A percentile compares a stretch with the other conserved stretches of the same genome.
These are phyloP conservation scores for Dendrothele bispora DNA, from an alignment of 768 basidiomycete genomes.

Conservation along the genomic window DNA sequence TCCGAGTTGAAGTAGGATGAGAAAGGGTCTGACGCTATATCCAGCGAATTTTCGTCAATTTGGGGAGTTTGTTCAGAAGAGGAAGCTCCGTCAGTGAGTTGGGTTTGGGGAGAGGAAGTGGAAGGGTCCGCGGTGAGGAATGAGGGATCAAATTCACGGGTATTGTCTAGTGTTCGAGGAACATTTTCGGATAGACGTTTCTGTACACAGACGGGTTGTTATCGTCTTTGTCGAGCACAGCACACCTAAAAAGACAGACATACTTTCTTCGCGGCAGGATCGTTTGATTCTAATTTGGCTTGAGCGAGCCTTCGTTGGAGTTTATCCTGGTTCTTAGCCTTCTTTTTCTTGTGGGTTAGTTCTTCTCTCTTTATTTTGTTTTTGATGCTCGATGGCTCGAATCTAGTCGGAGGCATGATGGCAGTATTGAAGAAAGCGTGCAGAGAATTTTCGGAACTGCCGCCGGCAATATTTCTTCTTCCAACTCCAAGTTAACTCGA, in stretches of 20 bases:
- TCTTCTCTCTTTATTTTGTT: constrained; percentile 91
- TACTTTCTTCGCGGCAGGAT: constrained; percentile 81
- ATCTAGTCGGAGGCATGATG: constrained; percentile 55
- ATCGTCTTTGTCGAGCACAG: neutral
- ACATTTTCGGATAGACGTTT: constrained; percentile 84
- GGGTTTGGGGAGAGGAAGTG: constrained; percentile 27
- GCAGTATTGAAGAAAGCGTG: neutral
- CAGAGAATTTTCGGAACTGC: neutral
- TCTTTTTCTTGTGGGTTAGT: constrained; percentile 68
- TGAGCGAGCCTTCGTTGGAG: constrained; percentile 76
- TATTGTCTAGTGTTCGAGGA: constrained; percentile 91
- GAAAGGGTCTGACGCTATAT: constrained; percentile 76
- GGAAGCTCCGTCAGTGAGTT: constrained; percentile 24
- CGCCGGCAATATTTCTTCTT: neutral
- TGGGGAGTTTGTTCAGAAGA: constrained; percentile 36
- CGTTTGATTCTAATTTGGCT: constrained; percentile 73
- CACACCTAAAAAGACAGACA: neutral
- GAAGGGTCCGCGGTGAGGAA: constrained; percentile 56
- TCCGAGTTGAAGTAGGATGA: constrained; percentile 72
- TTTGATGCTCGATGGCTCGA: constrained; percentile 69
- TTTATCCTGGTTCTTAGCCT: constrained; percentile 77
- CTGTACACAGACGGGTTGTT: constrained; percentile 35
- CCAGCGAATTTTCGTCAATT: constrained; percentile 59
- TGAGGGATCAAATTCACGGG: constrained; percentile 79
- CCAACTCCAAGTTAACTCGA: too few species aligned